Evolutionary conservation across 2,329 filamentous ascomycete species (phyloP), one percentile per base, ranked within the genome.

Genomic region (Fusarium redolens): DNA sequence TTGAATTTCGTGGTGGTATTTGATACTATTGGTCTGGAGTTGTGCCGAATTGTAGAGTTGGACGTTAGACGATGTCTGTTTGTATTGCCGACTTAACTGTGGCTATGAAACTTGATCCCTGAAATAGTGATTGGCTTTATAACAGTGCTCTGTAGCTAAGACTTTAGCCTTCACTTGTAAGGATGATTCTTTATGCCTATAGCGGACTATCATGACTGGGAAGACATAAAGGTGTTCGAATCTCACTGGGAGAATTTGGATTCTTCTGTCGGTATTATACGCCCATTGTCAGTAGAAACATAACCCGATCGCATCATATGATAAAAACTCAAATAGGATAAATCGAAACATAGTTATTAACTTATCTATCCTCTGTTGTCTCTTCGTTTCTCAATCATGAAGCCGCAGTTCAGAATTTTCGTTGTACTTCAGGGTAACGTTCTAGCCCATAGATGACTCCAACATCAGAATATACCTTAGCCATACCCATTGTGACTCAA

Each of bases 1-100:
- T 20, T 68, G 5, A 28, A 15, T 0, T 5, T 4, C 0, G 2
- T 0, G 1, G 0, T 7, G 4, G 1, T 17, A n/a, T 51, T 20
- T 6, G 2, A 11, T 6, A 1, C 0, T 17, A 65, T 59, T 6
- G 0, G 0, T 22, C 0, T 28, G 15, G 1, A 8, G 7, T 2
- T 9, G 5, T 11, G 2, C 17, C 4, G 20, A 25, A 30, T 9
- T 38, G 41, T 45, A 17, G 15, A 28, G 28, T 28, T 28, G 28
- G 28, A 6, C 28, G 28, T 17, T 31, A 22, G 8, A 7, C 11
- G 3, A 55, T 13, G 15, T 12, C 14, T 31, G 15, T 17, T 22
- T 12, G 12, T 55, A 17, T n/a, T 20, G 18, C 33, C 20, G 18
- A 18, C 18, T 20, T 52, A 22, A 20, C 22, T 38, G 22, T 52